Base-by-base conservation (phyloP, 2,329 filamentous ascomycete species). In the Aureobasidium melanogenum region DNA sequence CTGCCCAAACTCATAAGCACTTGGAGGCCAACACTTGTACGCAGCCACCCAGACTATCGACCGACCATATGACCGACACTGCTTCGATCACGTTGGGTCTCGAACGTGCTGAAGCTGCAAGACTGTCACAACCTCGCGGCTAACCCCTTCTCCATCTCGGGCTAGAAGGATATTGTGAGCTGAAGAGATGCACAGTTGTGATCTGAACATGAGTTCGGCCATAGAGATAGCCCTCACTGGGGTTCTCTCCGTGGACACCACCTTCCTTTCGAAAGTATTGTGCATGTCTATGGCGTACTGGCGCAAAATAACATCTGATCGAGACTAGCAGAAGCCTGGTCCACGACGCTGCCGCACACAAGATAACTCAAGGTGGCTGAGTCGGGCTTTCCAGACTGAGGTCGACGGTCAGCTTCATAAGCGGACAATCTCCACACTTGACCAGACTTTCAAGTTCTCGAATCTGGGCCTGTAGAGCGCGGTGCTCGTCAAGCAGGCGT, bases 361-460 rank as follows among this genome's bases (percentile, higher is more conserved):
- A 22, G 22, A 43, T 5, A 43, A 15, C 32, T 61, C 48, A 61
- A 26, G 59, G 47, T 32, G 47, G 47, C 22, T 55, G 50, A 9
- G 59, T 38, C 5, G 59, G 48, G 19, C 38, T 54, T 22, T 61
- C 59, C 22, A 62, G 26, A 22, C 74, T 75, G 52, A 76, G 64
- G 58, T 75, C 71, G 70, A 74, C 72, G 28, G 75, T 73, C 60
- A 75, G 74, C 63, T 76, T 73, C 74, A 76, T 75, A 43, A 76
- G 68, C 41, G 69, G 72, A 68, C 76, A 79, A 63, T 78, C 76
- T 44, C 77, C 75, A 64, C 76, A 79, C 65, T 76, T 76, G 57
- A 78, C 74, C 28, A 78, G 68, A 47, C 73, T 73, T 64, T 78
- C 75, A 12, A 78, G 69, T 43, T 74, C 75, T 63, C 74, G 73